Conservation (phyloP, 257 asterid species). For the Haberlea rhodopensis region DNA sequence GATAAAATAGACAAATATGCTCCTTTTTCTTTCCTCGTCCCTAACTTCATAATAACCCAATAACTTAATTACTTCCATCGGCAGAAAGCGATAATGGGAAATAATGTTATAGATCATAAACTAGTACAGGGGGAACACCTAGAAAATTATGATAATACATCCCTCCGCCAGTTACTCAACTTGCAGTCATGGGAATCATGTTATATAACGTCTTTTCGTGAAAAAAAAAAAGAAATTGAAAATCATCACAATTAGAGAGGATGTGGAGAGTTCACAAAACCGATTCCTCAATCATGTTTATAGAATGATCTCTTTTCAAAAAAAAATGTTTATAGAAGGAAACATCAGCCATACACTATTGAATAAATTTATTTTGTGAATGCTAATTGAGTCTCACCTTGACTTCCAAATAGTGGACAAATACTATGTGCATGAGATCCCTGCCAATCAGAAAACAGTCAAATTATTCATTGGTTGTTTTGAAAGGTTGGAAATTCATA, state of each 20-base stretch:
- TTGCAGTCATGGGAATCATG: constrained; percentile 6
- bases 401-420: constrained; percentile 98
- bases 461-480: constrained; percentile 29
- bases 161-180: constrained; percentile 17
- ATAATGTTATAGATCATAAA: neutral
- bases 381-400: constrained; percentile 53
- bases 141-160: constrained; percentile 19
- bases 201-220: no score
- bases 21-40: neutral
- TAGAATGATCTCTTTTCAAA: no score
- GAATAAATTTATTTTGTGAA: constrained; percentile 4
- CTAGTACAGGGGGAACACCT: neutral
- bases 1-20: neutral
- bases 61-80: constrained; percentile 8
- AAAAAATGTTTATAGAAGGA: no score
- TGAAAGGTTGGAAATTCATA: constrained; percentile 11
- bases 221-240: no score
- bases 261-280: constrained; percentile 10
- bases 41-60: neutral
- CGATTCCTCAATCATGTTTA: neutral
- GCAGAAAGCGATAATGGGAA: constrained; percentile 12
- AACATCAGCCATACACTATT: neutral
- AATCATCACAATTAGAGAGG: neutral
- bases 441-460: constrained; percentile 50
- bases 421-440: constrained; percentile 95